phyloP scores from a whole-genome alignment of 2,329 filamentous ascomycete species.

The Fusarium incarnatum region DNA sequence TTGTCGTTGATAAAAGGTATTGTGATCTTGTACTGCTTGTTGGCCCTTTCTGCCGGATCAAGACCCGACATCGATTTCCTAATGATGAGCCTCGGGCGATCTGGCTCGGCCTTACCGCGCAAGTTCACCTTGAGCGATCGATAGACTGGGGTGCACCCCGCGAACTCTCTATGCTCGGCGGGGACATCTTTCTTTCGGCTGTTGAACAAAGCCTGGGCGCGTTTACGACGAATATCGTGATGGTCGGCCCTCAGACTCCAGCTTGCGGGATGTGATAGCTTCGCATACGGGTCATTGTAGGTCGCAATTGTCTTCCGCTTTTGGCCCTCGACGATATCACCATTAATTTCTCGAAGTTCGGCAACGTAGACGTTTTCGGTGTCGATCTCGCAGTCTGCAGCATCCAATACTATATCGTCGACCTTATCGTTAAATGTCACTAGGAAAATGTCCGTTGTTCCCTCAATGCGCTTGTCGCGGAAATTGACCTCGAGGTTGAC shows the following conservation, averaged over 20 bases:
- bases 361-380: conserved; percentile 64
- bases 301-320: conserved; percentile 56
- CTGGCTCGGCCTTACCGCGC: conserved; percentile 54
- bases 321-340: conserved; percentile 52
- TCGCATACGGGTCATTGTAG: conserved; percentile 75
- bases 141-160: conserved; percentile 67
- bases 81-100: conserved; percentile 58
- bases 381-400: conserved; percentile 71
- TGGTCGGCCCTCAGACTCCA: conserved; percentile 77
- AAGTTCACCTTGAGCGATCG: conserved; percentile 62
- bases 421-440: conserved; percentile 71
- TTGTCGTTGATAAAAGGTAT: conserved; percentile 83
- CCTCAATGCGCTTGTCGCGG: conserved; percentile 76
- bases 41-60: conserved; percentile 53
- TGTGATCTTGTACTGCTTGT: conserved; percentile 61
- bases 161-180: conserved; percentile 65
- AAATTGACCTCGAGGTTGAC: conserved; percentile 93
- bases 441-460: conserved; percentile 84
- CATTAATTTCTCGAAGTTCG: conserved; percentile 52
- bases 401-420: conserved; percentile 69
- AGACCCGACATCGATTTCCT: conserved; percentile 55
- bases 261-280: conserved; percentile 68
- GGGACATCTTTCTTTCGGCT: conserved; percentile 65
- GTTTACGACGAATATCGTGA: conserved; percentile 79
- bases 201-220: conserved; percentile 66